Percentiles rank a stretch among this genome's conserved stretches.
Conservation (phyloP, 176 grass and related monocot species). For the Olyra latifolia region DNA sequence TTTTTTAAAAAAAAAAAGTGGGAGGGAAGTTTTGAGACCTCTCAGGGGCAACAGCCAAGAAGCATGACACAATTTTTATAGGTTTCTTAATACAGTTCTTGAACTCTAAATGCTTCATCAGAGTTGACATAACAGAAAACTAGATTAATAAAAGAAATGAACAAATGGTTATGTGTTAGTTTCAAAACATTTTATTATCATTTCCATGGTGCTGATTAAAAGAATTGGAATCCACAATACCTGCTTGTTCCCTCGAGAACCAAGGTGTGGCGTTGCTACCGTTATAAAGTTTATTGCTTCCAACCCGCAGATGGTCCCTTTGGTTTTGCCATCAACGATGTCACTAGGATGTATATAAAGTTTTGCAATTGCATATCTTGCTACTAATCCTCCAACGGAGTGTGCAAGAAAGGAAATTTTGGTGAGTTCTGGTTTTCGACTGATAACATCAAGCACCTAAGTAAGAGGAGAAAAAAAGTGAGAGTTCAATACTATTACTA, state of each 20-base stretch:
- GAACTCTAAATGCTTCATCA: not conserved
- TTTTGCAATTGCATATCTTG: conserved; percentile 85
- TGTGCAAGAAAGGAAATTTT: conserved; percentile 95
- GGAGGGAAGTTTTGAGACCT: not conserved
- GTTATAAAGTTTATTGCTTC: conserved; percentile 86
- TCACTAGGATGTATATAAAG: conserved; percentile 53
- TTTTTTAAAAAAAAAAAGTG: not conserved
- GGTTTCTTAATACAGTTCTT: not conserved
- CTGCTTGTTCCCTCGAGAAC: conserved; percentile 88
- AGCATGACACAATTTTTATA: not conserved
- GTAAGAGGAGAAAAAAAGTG: conserved; percentile 5
- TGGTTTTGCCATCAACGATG: conserved; percentile 3
- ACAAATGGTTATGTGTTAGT: not conserved
- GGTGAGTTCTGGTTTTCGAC: conserved; percentile 52
- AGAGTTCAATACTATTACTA: not conserved
- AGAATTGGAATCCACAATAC: conserved; percentile 19
- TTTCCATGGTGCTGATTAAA: not conserved
- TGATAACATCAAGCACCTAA: conserved; percentile 70
- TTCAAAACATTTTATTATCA: conserved; percentile 5
- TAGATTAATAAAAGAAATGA: not conserved
- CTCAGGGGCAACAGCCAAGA: not conserved
- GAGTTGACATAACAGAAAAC: not conserved
- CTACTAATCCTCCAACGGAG: conserved; percentile 81
- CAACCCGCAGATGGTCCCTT: conserved; percentile 65
- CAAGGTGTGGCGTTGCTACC: conserved; percentile 88